Evolutionary conservation across 768 basidiomycete genomes (phyloP).

Genomic region (Leccinum incarnatum): DNA sequence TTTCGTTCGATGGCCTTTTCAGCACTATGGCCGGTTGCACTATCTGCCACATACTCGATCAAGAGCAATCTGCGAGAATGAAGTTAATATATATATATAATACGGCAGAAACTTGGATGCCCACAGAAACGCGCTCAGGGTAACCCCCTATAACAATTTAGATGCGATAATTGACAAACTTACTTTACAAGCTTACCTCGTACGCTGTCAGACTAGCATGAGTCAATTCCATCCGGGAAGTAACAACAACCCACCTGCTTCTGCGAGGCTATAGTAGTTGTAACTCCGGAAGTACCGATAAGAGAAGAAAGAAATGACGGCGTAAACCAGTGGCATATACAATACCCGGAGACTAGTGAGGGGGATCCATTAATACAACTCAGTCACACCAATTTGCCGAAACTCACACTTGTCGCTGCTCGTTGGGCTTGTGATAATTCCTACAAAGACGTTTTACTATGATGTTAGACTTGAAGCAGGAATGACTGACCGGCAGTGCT

Average conservation of each 20-base stretch:
- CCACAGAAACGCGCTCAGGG: conserved; percentile 83
- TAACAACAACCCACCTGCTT: conserved; percentile 40
- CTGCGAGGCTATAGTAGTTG: conserved; percentile 56
- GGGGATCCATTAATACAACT: background rate
- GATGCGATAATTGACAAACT: conserved; percentile 12
- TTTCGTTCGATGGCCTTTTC: conserved; percentile 72
- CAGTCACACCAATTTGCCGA: background rate
- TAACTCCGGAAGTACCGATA: conserved; percentile 82
- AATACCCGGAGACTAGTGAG: conserved; percentile 63
- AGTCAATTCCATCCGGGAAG: conserved; percentile 26
- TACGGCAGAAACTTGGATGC: conserved; percentile 25
- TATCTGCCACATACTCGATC: conserved; percentile 80
- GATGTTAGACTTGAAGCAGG: background rate
- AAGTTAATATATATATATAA: background rate
- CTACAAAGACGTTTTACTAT: conserved; percentile 35
- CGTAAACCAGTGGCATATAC: conserved; percentile 83
- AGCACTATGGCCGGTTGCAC: conserved; percentile 58
- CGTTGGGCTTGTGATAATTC: conserved; percentile 64
- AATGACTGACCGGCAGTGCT: conserved; percentile 60
- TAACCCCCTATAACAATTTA: conserved; percentile 56
- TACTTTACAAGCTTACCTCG: conserved; percentile 45
- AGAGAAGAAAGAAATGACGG: conserved; percentile 80
- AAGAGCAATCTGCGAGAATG: conserved; percentile 58
- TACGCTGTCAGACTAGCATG: conserved; percentile 45
- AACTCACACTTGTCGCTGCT: conserved; percentile 80